phyloP scores from a whole-genome alignment of 2,329 filamentous ascomycete species.

The Cercospora citrullina region DNA sequence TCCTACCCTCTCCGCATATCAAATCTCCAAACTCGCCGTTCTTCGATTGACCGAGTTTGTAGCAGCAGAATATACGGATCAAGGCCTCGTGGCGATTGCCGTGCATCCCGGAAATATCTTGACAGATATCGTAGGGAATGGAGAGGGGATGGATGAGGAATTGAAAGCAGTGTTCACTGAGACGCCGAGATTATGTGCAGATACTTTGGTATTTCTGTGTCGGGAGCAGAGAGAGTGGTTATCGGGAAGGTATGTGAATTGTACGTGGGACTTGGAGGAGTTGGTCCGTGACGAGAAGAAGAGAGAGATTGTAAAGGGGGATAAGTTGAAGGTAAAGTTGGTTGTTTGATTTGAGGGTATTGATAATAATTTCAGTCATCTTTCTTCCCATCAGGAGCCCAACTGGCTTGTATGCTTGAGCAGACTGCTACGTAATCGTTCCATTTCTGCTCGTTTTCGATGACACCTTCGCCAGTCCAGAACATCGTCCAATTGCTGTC shows the following conservation, averaged over 20 bases:
- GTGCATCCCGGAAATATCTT: neutral
- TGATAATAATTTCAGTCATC: constrained; percentile 27
- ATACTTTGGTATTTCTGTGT: constrained; percentile 37
- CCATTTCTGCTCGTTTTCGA: constrained; percentile 48
- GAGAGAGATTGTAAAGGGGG: neutral
- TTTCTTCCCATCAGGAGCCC: constrained; percentile 45
- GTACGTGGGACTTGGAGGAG: constrained; percentile 45
- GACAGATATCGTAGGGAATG: neutral
- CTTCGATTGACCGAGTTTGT: neutral
- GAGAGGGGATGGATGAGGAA: constrained; percentile 10
- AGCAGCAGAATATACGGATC: neutral
- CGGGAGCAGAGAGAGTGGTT: constrained; percentile 43
- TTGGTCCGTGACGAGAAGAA: neutral
- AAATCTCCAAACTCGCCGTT: neutral
- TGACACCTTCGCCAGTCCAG: constrained; percentile 73
- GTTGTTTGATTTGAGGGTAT: neutral
- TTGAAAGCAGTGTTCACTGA: constrained; percentile 32
- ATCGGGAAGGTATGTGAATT: constrained; percentile 41
- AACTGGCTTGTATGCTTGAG: constrained; percentile 50
- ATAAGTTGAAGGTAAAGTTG: neutral
- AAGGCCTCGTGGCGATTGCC: neutral
- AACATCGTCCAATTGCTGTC: constrained; percentile 97
- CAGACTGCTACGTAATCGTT: constrained; percentile 53
- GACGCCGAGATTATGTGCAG: constrained; percentile 36
- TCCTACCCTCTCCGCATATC: neutral